Evolutionary conservation across 208 protist genomes (phyloP).

Genomic region (Vickermania ingenoplastis): DNA sequence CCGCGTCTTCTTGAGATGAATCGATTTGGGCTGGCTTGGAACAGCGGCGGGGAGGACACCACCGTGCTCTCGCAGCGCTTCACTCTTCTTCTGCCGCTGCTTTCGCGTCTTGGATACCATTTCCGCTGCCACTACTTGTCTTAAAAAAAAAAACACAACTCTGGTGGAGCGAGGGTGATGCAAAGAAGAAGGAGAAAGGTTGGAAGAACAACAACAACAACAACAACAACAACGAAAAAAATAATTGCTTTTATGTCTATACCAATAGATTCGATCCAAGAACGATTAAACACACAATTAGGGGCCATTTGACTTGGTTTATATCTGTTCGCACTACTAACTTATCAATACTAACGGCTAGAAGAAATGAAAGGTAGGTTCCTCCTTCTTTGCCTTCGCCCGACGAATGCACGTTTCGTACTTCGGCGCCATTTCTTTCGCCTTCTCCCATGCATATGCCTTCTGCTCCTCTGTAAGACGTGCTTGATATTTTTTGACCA

Average conservation of each 20-base stretch:
- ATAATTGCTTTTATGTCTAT: neutral
- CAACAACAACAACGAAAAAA: neutral
- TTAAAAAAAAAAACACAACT: neutral
- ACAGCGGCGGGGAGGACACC: conserved; percentile 54
- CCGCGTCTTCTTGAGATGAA: conserved; percentile 83
- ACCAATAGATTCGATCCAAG: no score
- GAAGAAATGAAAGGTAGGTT: conserved; percentile 80
- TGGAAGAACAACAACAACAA: neutral
- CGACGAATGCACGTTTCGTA: conserved; percentile 75
- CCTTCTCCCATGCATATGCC: conserved; percentile 78
- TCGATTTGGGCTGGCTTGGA: conserved; percentile 56
- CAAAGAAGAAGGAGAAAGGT: neutral
- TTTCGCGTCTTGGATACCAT: conserved; percentile 87
- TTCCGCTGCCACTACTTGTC: neutral
- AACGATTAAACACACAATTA: neutral
- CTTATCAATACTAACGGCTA: no score
- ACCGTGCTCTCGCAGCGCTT: conserved; percentile 42
- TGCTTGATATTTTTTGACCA: conserved; percentile 76
- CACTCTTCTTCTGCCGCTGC: conserved; percentile 79
- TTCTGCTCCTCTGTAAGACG: conserved; percentile 77
- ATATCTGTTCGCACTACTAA: no score
- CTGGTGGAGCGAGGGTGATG: neutral
- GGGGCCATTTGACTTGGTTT: neutral
- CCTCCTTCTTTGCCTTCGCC: conserved; percentile 65
- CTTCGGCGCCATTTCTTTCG: conserved; percentile 84